Base-by-base conservation (phyloP, 2,329 filamentous ascomycete species). In the Phialophora macrospora region DNA sequence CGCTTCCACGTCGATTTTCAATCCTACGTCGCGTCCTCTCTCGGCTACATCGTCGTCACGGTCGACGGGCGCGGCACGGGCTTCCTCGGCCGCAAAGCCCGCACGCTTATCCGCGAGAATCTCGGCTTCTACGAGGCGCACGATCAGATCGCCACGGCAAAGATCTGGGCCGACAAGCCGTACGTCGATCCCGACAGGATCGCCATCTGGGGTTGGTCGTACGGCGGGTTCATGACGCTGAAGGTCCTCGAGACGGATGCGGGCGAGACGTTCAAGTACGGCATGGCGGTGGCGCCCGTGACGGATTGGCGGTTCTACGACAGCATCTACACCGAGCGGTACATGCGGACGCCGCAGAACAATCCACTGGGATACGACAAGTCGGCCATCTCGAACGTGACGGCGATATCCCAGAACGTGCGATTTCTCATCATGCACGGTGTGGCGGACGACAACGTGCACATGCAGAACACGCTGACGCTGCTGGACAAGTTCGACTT, bases 141-240 rank as follows among this genome's bases (percentile, higher is more conserved):
- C 46, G 95, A 98, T 77, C 95, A 99, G 77, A 98, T 99, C 71
- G 90, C 89, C 28, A 90, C 93, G 0, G 95, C 91, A 3, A 90
- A 93, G 77, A 87, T 90, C 70, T 98, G 92, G 88, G 89, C 90
- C 0, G 81, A 82, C 44, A 94, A 92, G 75, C 79, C 85, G 14
- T 98, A 99, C 77, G 89, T 97, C 14, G 96, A 99, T 76, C 82
- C 85, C 28, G 83, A 87, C 6, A 87, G 91, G 62, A 87, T 99
- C 72, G 93, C 93, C 22, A 96, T 99, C 75, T 99, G 95, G 95
- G 95, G 95, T 55, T 99, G 95, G 95, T 96, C 92, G 69, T 99
- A 95, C 75, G 95, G 95, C 64, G 95, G 95, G 11, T 99, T 96
- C 82, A 91, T 91, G 82, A 92, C 95, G 5, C 85, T 99, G 73